These are phyloP conservation scores for Naganishia randhawae DNA, from an alignment of 768 basidiomycete species.

Conservation along the genomic window DNA sequence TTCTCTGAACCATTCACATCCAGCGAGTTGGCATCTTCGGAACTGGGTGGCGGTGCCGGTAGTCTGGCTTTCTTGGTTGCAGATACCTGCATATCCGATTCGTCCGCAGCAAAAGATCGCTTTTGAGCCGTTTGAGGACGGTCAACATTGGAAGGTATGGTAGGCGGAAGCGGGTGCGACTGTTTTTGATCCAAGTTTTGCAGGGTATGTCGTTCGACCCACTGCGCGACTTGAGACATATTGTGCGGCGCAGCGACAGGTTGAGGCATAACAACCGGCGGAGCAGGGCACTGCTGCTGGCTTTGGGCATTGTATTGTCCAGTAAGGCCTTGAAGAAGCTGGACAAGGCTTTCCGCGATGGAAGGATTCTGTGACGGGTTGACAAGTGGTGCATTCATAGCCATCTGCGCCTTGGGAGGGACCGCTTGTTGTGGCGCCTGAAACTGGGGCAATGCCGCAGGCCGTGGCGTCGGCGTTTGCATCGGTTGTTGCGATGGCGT, in stretches of 20 bases:
- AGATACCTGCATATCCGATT: neutral
- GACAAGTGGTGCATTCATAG: neutral
- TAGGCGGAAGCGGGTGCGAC: neutral
- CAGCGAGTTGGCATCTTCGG: neutral
- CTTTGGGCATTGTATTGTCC: constrained; percentile 6
- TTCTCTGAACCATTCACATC: neutral
- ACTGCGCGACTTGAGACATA: constrained; percentile 5
- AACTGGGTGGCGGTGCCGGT: neutral
- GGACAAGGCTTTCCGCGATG: constrained; percentile 15
- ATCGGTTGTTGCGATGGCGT: neutral
- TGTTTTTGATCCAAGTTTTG: neutral
- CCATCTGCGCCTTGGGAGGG: neutral
- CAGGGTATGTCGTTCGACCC: neutral
- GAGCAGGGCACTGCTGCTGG: constrained; percentile 14
- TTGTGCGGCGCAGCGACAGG: neutral
- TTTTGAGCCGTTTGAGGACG: neutral
- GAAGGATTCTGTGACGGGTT: neutral
- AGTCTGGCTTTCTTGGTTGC: constrained; percentile 4
- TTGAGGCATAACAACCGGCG: constrained; percentile 1
- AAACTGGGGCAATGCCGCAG: neutral
- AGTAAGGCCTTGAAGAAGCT: constrained; percentile 7
- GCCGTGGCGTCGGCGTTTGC: neutral
- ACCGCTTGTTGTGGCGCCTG: neutral
- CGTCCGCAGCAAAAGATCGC: neutral
- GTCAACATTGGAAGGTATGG: neutral